These are phyloP conservation scores for Ganoderma boninense DNA, from an alignment of 1,284 basidiomycete species.

Conservation along the genomic window DNA sequence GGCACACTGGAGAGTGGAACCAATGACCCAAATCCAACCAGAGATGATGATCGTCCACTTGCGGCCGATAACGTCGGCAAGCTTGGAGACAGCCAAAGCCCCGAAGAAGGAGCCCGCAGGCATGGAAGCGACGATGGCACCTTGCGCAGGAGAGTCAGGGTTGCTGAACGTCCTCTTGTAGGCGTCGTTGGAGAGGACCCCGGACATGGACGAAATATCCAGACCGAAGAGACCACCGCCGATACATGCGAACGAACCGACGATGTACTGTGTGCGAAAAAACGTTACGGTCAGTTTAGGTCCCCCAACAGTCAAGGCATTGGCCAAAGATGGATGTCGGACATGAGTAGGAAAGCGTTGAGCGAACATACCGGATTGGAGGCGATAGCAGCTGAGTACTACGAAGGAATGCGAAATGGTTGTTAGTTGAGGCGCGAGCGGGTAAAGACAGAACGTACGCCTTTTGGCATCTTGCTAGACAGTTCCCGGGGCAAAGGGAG, in stretches of 20 bases:
- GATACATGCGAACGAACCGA: slow-evolving; percentile 83
- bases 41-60: slow-evolving; percentile 70
- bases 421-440: not conserved
- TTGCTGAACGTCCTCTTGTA: slow-evolving; percentile 60
- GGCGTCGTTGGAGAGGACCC: slow-evolving; percentile 70
- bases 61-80: slow-evolving; percentile 73
- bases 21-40: slow-evolving; percentile 77
- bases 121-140: slow-evolving; percentile 83
- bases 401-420: not conserved
- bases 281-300: not conserved
- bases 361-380: slow-evolving; percentile 44
- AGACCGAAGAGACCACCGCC: slow-evolving; percentile 81
- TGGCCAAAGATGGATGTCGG: not conserved
- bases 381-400: slow-evolving; percentile 50
- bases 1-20: slow-evolving; percentile 73
- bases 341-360: not conserved
- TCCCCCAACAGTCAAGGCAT: not conserved
- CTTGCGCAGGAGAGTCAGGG: slow-evolving; percentile 65
- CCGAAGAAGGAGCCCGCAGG: slow-evolving; percentile 75
- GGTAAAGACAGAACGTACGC: slow-evolving; percentile 31
- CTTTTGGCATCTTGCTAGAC: slow-evolving; percentile 40
- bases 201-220: slow-evolving; percentile 86
- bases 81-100: slow-evolving; percentile 63
- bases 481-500: slow-evolving; percentile 13
- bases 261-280: slow-evolving; percentile 54